Evolutionary conservation across 2,329 filamentous ascomycete genomes (phyloP), one percentile per base, ranked within the genome.

Genomic region (Aspergillus bombycis): DNA sequence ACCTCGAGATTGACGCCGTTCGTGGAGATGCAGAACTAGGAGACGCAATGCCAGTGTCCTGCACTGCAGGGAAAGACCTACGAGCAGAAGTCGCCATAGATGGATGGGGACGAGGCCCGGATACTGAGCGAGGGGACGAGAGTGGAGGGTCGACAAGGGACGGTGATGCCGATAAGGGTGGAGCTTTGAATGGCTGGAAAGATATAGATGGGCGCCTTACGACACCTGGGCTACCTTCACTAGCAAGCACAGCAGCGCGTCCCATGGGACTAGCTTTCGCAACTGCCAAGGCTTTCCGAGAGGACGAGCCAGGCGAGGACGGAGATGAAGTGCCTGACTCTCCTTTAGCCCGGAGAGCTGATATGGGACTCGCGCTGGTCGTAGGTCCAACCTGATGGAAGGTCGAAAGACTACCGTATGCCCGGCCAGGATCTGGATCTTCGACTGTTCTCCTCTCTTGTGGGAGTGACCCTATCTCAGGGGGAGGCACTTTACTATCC

Each of bases 181-280:
- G 94, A 16, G 94, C 92, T 78, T 99, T 99, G 82, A 99, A 99
- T 0, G 94, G 94, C 70, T 96, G 92, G 72, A 97, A 97, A 0
- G 92, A 96, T 26, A 97, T 87, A 0, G 93, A 97, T 8, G 91
- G 89, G 59, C 93, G 88, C 70, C 93, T 86, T 59, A 84, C 84
- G 55, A 85, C 80, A 26, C 78, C 62, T 81, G 77, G 59, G 79
- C 84, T 62, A 79, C 83, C 72, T 81, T 86, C 68, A 79, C 83
- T 81, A 78, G 73, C 74, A 52, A 78, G 68, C 34, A 69, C 68
- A 28, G 74, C 74, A 50, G 76, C 69, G 26, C 77, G 75, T 32
- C 76, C 74, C 19, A 66, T 61, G 30, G 74, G 70, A 30, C 73
- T 70, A 38, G 76, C 71, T 58, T 74, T 76, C 28, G 69, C 70